phyloP scores from a whole-genome alignment of 768 basidiomycete genomes.

The Postia placenta region DNA sequence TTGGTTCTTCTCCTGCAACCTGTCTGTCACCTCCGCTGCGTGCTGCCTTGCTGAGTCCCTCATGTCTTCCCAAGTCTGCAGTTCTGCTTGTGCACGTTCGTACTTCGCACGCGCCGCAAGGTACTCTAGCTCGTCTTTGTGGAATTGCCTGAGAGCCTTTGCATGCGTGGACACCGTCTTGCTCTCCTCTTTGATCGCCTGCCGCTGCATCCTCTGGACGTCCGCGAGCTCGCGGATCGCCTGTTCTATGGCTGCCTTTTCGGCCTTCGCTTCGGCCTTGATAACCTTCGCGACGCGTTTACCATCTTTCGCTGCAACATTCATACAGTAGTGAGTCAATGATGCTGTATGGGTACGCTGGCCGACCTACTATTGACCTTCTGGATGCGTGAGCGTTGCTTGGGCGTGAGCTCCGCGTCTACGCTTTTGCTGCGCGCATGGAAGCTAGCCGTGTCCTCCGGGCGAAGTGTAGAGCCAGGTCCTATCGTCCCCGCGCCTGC shows the following conservation, averaged over 20 bases:
- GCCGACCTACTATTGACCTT: constrained; percentile 46
- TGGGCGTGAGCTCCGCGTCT: constrained; percentile 40
- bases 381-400: constrained; percentile 44
- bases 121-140: constrained; percentile 57
- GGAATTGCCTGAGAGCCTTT: constrained; percentile 48
- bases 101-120: constrained; percentile 57
- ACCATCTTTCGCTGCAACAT: constrained; percentile 45
- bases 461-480: constrained; percentile 35
- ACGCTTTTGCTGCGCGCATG: constrained; percentile 40
- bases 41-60: constrained; percentile 47
- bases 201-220: constrained; percentile 66
- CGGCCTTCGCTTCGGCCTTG: constrained; percentile 60
- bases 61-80: constrained; percentile 19
- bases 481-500: constrained; percentile 50
- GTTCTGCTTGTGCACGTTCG: constrained; percentile 42
- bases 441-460: constrained; percentile 31
- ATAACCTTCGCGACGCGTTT: constrained; percentile 64
- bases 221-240: constrained; percentile 61
- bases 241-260: constrained; percentile 53
- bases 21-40: constrained; percentile 52
- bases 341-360: neutral
- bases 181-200: constrained; percentile 47
- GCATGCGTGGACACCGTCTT: constrained; percentile 29
- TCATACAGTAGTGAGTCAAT: neutral
- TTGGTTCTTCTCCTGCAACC: constrained; percentile 62